phyloP scores from a whole-genome alignment of 805 yeast genomes.

The Lachancea lanzarotensis region DNA sequence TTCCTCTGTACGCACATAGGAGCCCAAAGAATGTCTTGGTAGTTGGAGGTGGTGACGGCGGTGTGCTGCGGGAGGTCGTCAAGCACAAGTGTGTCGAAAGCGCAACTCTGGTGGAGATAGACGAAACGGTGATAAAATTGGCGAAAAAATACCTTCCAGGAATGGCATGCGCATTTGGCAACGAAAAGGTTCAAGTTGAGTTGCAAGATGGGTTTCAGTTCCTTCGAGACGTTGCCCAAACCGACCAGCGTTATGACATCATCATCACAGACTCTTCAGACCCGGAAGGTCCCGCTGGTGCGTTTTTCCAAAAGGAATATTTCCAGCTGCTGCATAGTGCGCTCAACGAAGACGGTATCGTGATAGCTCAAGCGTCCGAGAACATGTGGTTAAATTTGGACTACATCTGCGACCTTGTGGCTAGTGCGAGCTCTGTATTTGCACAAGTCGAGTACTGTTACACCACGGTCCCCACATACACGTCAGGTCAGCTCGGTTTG shows the following conservation, averaged over 20 bases:
- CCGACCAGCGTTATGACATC: slow-evolving; percentile 58
- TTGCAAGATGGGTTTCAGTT: slow-evolving; percentile 82
- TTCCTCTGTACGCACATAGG: slow-evolving; percentile 73
- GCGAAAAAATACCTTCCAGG: slow-evolving; percentile 66
- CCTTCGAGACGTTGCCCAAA: slow-evolving; percentile 37
- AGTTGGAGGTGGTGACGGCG: slow-evolving; percentile 96
- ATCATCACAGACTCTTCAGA: slow-evolving; percentile 90
- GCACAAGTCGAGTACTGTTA: slow-evolving; percentile 59
- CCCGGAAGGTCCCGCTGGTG: slow-evolving; percentile 94
- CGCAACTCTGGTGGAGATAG: slow-evolving; percentile 83
- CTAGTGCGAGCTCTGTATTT: slow-evolving; percentile 50
- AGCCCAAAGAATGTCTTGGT: slow-evolving; percentile 72
- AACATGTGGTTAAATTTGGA: slow-evolving; percentile 67
- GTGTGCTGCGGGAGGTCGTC: slow-evolving; percentile 81
- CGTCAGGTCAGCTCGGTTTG: slow-evolving; percentile 82
- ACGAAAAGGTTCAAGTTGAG: slow-evolving; percentile 59
- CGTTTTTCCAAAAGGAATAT: slow-evolving; percentile 72
- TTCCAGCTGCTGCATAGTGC: slow-evolving; percentile 62
- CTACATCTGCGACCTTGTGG: slow-evolving; percentile 42
- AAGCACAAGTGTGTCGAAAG: slow-evolving; percentile 61
- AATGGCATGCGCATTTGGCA: slow-evolving; percentile 61
- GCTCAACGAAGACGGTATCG: slow-evolving; percentile 55
- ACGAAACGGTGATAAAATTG: slow-evolving; percentile 69
- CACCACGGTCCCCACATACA: slow-evolving; percentile 81
- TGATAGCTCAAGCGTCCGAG: slow-evolving; percentile 74